Evolutionary conservation across 2,329 filamentous ascomycete species (phyloP), one percentile per base, ranked within the genome.

Genomic region (Paecilomyces variotii): DNA sequence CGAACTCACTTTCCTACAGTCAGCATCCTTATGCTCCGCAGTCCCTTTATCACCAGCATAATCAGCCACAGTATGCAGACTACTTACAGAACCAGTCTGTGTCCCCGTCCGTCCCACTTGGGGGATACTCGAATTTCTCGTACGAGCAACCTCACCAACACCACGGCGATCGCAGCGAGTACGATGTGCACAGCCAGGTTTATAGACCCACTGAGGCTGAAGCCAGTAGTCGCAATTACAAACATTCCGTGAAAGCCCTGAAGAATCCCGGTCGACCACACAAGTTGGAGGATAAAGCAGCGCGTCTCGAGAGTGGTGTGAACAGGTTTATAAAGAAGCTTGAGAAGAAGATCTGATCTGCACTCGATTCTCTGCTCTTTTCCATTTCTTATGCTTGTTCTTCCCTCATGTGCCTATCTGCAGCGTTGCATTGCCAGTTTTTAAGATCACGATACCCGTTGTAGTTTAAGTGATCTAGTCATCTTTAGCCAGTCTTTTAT

Each of bases 181-280:
- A 78, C 58, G 72, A 76, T 60, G 65, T 80, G 9, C 78, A 80
- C 63, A 73, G 65, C 49, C 78, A 80, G 61, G 64, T 79, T 12
- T 80, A 80, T 59, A 67, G 74, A 54, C 78, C 78, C 1, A 78
- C 78, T 0, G 74, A 78, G 56, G 67, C 68, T 14, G 78, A 80
- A 61, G 71, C 70, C 11, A 64, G 64, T 4, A 69, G 68, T 0
- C 70, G 74, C 53, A 67, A 71, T 26, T 70, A 77, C 49, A 72
- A 72, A 56, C 63, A 70, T 54, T 65, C 70, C 6, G 68, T 73
- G 25, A 66, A 70, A 51, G 65, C 71, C 2, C 65, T 67, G 64
- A 69, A 71, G 61, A 68, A 72, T 28, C 63, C 71, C 2, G 67
- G 64, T 5, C 64, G 70, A 52, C 68, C 69, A 1, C 69, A 70